Conservation (phyloP, 306 rosid genomes). For the Leucaena leucocephala region DNA sequence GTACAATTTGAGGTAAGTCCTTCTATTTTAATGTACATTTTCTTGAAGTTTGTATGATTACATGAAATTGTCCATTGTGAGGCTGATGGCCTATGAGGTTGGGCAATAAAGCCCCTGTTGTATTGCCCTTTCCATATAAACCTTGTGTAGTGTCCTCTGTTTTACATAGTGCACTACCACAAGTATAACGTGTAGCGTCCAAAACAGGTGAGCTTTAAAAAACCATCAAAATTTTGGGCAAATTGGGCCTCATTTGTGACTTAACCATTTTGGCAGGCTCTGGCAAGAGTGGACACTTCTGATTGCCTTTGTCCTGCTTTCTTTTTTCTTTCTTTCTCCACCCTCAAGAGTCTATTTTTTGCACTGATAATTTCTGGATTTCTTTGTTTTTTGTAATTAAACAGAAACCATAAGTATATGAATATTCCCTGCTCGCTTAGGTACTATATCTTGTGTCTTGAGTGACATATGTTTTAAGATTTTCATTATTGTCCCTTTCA, state of each 20-base stretch:
- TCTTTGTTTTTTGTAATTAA: too few relatives aligned
- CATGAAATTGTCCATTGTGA: background rate
- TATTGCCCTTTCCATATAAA: background rate
- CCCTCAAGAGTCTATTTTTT: background rate
- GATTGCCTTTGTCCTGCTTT: background rate
- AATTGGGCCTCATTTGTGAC: background rate
- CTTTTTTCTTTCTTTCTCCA: background rate
- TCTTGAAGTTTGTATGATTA: conserved; percentile 29
- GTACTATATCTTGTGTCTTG: too few relatives aligned
- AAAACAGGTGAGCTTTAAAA: background rate
- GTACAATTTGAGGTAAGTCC: conserved; percentile 83
- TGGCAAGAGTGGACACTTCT: background rate
- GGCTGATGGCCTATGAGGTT: background rate
- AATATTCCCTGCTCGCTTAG: too few relatives aligned
- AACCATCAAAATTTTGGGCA: background rate
- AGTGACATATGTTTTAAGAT: too few relatives aligned
- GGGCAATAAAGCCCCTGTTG: background rate
- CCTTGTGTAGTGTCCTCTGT: background rate
- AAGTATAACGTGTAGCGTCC: background rate
- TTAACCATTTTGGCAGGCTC: background rate
- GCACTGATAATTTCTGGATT: background rate
- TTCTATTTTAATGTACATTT: conserved; percentile 19
- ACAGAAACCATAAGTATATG: too few relatives aligned
- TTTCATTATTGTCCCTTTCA: too few relatives aligned
- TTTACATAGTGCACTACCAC: background rate